phyloP scores from a whole-genome alignment of 371 early-diverging fungal genomes.

The Lichtheimia ramosa region DNA sequence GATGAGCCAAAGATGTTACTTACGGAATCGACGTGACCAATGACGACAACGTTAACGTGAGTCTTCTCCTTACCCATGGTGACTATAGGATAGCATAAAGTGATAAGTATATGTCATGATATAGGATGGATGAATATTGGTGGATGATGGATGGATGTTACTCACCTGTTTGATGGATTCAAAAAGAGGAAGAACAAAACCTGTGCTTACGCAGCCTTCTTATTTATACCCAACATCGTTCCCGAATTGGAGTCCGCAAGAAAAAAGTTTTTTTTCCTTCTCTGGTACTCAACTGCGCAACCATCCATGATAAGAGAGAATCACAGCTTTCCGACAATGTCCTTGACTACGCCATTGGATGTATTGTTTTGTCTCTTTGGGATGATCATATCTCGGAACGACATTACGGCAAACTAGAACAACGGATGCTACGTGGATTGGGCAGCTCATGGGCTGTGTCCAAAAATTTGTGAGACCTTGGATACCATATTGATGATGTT shows the following conservation, averaged over 20 bases:
- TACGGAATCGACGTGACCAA: constrained; percentile 55
- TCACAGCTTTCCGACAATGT: too few relatives aligned
- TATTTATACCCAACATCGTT: not conserved
- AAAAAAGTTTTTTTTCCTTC: constrained; percentile 1
- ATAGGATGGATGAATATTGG: constrained; percentile 10
- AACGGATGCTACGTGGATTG: too few relatives aligned
- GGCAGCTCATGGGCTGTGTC: too few relatives aligned
- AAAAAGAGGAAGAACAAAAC: not conserved
- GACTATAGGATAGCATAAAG: constrained; percentile 6
- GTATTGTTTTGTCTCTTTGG: too few relatives aligned
- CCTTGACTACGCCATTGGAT: too few relatives aligned
- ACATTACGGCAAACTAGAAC: too few relatives aligned
- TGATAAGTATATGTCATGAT: not conserved
- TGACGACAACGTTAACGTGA: constrained; percentile 96
- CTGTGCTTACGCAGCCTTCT: not conserved
- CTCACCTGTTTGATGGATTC: constrained; percentile 7
- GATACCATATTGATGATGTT: too few relatives aligned
- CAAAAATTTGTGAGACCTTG: too few relatives aligned
- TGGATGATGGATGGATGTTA: constrained; percentile 6
- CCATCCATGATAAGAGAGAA: too few relatives aligned
- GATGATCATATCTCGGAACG: too few relatives aligned
- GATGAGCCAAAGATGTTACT: constrained; percentile 3
- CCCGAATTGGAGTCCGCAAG: not conserved
- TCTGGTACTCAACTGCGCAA: not conserved
- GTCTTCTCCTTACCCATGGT: constrained; percentile 89